Evolutionary conservation across 805 yeast species (phyloP).

Genomic region (Kodamaea kakaduensis): DNA sequence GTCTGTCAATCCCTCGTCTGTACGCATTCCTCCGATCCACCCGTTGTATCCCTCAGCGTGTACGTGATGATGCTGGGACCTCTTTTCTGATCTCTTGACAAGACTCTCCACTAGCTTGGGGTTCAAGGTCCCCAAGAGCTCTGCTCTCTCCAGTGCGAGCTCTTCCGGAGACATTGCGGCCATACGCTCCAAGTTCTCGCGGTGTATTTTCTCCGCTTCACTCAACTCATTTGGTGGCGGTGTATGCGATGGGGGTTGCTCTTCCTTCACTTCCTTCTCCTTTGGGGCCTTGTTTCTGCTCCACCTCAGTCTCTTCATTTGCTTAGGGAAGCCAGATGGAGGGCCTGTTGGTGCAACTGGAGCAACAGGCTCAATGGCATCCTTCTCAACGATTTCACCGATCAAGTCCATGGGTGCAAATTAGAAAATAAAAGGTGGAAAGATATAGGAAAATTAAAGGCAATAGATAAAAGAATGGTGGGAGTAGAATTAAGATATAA

Average conservation of each 20-base stretch:
- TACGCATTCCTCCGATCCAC: constrained; percentile 40
- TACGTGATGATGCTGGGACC: constrained; percentile 26
- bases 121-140: constrained; percentile 61
- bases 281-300: constrained; percentile 27
- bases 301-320: constrained; percentile 3
- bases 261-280: constrained; percentile 28
- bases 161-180: constrained; percentile 63
- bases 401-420: constrained; percentile 52
- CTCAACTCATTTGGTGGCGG: constrained; percentile 31
- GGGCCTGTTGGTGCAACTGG: constrained; percentile 23
- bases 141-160: constrained; percentile 59
- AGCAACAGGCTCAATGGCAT: constrained; percentile 33
- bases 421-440: neutral
- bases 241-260: no score
- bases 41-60: constrained; percentile 42
- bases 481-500: no score
- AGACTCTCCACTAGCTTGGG: constrained; percentile 63
- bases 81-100: constrained; percentile 52
- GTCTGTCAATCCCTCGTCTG: constrained; percentile 30
- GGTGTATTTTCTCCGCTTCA: constrained; percentile 72
- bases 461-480: no score
- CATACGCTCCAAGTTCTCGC: constrained; percentile 65
- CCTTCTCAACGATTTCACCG: constrained; percentile 71
- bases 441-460: no score
- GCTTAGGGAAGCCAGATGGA: constrained; percentile 6